Base-by-base conservation (phyloP, 106 monocot genomes). In the Apostasia shenzhenica region DNA sequence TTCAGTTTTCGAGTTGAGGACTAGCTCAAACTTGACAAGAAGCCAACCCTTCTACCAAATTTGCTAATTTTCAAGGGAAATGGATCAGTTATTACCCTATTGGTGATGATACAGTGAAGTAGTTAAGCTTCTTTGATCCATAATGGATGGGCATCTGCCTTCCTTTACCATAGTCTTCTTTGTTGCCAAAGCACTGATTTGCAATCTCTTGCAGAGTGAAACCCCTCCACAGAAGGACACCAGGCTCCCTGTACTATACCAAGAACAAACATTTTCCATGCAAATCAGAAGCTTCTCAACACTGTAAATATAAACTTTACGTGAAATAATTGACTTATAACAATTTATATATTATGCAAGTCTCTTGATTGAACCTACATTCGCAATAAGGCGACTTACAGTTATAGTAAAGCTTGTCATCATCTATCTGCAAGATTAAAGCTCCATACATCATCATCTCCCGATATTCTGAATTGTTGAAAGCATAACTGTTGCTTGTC, bases 91-190 rank as follows among this genome's bases (percentile, higher is more conserved):
- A 37, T 78, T 83, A 94, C 94, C 90, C 94, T n/a, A 94, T 90
- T 13, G 94, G 78, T 9, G 94, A 94, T 48, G 94, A 94, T 0
- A 94, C 87, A 0, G 94, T 94, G 85, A 87, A 82, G 68, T 94
- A 94, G 47, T 94, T 94, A 59, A 84, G 76, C 65, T 71, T 80
- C n/a, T 59, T 90, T 8, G 84, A 87, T 68, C 94, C 94, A 59
- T 94, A 94, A 41, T 94, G 94, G 6, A 90, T 85, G 38, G 94
- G 94, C 94, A 94, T 94, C 59, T 94, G 94, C 49, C 94, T 70
- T 64, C 94, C 94, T 83, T 94, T 94, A 53, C 94, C 94, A 72
- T 90, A 87, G 72, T 94, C 94, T 55, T 49, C 69, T 61, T 74
- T 85, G 59, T 90, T 94, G 1, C 94, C 82, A 61, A 94, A 90